Conservation (phyloP, 805 yeast species). For the Metschnikowia drakensbergensis region DNA sequence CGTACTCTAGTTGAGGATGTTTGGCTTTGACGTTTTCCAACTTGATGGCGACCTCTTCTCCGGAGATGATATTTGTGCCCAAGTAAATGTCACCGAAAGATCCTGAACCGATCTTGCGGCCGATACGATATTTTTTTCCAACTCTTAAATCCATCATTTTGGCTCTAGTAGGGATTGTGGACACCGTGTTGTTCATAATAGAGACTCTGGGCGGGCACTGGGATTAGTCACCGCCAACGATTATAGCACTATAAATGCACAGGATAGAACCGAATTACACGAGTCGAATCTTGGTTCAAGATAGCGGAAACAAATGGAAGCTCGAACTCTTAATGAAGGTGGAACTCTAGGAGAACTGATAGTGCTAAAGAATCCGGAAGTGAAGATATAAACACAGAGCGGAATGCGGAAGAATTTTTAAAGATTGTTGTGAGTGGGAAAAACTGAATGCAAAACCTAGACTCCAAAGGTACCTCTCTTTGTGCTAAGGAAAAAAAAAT, state of each 20-base stretch:
- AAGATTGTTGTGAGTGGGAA: not conserved
- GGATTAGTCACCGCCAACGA: not conserved
- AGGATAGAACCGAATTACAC: not conserved
- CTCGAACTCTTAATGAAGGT: not conserved
- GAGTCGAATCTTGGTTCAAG: not conserved
- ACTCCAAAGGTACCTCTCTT: not conserved
- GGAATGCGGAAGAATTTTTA: conserved; percentile 1
- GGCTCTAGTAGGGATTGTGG: conserved; percentile 15
- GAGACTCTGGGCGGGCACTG: not conserved
- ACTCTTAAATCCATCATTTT: conserved; percentile 64
- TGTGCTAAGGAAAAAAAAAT: not conserved
- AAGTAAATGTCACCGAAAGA: conserved; percentile 96
- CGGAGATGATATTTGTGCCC: conserved; percentile 88
- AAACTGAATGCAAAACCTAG: not conserved
- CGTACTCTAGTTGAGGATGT: conserved; percentile 96
- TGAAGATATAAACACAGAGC: conserved; percentile 3
- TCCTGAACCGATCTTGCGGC: conserved; percentile 94
- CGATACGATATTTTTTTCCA: conserved; percentile 90
- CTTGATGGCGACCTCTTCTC: conserved; percentile 97
- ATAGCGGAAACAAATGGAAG: not conserved
- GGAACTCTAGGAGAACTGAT: not conserved
- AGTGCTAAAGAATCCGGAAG: not conserved
- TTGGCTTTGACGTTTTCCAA: conserved; percentile 85
- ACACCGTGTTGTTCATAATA: conserved; percentile 16
- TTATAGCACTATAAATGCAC: not conserved